Evolutionary conservation across 2,329 filamentous ascomycete genomes (phyloP).

Genomic region (Talaromyces atroroseus): DNA sequence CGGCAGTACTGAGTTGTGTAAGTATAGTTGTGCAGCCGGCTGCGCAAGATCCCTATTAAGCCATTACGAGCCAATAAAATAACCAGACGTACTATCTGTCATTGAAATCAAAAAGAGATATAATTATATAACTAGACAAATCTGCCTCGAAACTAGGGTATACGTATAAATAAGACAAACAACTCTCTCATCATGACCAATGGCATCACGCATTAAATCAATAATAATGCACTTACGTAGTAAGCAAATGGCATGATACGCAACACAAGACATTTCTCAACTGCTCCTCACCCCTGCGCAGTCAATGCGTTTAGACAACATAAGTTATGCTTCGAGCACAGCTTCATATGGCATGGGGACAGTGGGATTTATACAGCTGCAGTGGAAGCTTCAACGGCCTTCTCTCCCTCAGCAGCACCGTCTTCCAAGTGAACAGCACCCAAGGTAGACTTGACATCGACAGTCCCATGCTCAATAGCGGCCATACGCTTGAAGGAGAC

Average conservation of each 20-base stretch:
- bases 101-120: neutral
- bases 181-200: neutral
- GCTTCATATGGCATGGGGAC: neutral
- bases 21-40: too few species aligned
- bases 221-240: too few species aligned
- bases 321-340: neutral
- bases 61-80: too few species aligned
- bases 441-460: slow-evolving; percentile 16
- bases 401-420: neutral
- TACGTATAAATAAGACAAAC: neutral
- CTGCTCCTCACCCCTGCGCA: too few species aligned
- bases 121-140: slow-evolving; percentile 1
- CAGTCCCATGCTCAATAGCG: slow-evolving; percentile 25
- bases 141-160: slow-evolving; percentile 4
- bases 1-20: too few species aligned
- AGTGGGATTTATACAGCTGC: neutral
- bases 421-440: slow-evolving; percentile 4
- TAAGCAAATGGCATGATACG: too few species aligned
- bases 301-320: too few species aligned
- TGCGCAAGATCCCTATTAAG: too few species aligned
- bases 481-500: slow-evolving; percentile 26
- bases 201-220: neutral
- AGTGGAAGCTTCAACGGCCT: neutral
- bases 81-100: too few species aligned
- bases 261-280: neutral